Conservation (phyloP, 345 rosid species). For the Zanthoxylum bungeanum region DNA sequence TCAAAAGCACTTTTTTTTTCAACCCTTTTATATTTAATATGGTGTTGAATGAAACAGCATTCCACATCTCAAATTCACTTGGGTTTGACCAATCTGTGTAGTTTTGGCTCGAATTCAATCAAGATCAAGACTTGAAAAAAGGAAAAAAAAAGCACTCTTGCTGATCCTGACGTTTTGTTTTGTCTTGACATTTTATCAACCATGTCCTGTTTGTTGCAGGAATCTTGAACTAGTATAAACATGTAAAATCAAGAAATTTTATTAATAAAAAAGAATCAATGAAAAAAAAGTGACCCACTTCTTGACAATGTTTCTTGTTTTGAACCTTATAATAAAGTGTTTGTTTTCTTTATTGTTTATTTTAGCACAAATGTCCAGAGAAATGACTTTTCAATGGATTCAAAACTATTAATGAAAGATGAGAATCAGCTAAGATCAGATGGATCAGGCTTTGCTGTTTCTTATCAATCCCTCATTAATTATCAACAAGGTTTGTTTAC, state of each 20-base stretch:
- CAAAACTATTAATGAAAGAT: conserved; percentile 20
- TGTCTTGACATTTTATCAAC: conserved; percentile 4
- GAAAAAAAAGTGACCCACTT: background rate
- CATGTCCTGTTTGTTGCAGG: background rate
- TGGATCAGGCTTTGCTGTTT: conserved; percentile 24
- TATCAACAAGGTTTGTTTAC: conserved; percentile 35
- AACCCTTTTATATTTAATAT: too few relatives aligned
- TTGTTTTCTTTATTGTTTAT: background rate
- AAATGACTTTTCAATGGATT: conserved; percentile 26
- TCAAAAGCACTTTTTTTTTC: background rate
- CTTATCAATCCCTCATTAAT: conserved; percentile 24
- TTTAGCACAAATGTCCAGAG: conserved; percentile 26
- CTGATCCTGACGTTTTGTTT: background rate
- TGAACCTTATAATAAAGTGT: background rate
- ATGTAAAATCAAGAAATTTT: background rate
- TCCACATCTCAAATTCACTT: background rate
- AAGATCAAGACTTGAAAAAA: background rate
- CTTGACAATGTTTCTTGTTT: background rate
- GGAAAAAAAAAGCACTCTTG: too few relatives aligned
- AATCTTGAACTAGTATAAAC: background rate
- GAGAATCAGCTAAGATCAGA: conserved; percentile 25
- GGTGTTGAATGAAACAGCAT: too few relatives aligned
- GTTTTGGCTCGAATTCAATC: conserved; percentile 4
- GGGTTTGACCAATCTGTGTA: background rate
- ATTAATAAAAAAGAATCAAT: background rate